Percentiles rank a stretch among this genome's conserved stretches.
Evolutionary conservation across 148 eudicot genomes (phyloP).

Genomic region (Diospyros kaki): DNA sequence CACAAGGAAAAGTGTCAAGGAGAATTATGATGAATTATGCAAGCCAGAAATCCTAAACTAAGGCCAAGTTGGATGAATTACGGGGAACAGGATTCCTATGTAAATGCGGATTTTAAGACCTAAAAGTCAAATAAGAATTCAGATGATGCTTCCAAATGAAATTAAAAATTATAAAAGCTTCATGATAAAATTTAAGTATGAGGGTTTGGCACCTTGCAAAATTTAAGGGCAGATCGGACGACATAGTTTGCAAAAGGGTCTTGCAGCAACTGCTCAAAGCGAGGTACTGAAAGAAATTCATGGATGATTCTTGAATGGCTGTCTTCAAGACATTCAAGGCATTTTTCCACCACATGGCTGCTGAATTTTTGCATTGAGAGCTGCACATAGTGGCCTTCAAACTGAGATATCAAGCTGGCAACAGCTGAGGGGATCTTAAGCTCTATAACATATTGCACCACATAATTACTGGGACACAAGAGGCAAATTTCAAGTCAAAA

Average conservation of each 20-base stretch:
- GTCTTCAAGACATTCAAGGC: constrained; percentile 25
- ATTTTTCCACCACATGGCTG: constrained; percentile 55
- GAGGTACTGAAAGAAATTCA: constrained; percentile 38
- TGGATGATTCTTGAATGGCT: constrained; percentile 32
- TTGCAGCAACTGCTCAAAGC: constrained; percentile 45
- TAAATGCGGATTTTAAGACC: too few relatives aligned
- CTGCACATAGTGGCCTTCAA: constrained; percentile 41
- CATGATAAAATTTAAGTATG: too few relatives aligned
- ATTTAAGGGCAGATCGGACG: constrained; percentile 38
- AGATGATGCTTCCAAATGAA: too few relatives aligned
- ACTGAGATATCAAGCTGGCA: constrained; percentile 31
- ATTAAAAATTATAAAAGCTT: too few relatives aligned
- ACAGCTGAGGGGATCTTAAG: constrained; percentile 40
- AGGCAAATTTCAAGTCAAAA: neutral
- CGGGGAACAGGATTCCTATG: too few relatives aligned
- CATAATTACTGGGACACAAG: constrained; percentile 36
- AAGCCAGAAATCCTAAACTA: too few relatives aligned
- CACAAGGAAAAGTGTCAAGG: too few relatives aligned
- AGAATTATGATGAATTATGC: too few relatives aligned
- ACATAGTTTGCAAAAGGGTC: constrained; percentile 55
- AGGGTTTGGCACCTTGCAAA: constrained; percentile 28
- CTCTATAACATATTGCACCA: constrained; percentile 44
- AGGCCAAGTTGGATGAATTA: too few relatives aligned
- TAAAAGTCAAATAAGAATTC: too few relatives aligned
- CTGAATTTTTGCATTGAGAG: constrained; percentile 47